Conservation (phyloP, 495 filamentous ascomycete genomes). For the Aspergillus ellipticus region DNA sequence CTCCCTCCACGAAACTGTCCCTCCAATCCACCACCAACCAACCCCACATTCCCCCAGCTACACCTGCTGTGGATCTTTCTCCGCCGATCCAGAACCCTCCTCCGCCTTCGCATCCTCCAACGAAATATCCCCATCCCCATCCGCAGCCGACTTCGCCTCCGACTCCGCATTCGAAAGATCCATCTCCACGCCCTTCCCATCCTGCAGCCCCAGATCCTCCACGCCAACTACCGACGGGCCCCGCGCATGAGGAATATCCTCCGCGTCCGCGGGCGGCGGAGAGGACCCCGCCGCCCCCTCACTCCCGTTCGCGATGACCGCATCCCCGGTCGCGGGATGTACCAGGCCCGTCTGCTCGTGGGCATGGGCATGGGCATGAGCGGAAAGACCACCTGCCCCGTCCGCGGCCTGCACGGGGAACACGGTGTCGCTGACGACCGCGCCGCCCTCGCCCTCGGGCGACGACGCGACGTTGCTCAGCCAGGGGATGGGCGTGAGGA, state of each 20-base stretch:
- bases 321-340: too few relatives aligned
- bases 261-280: slow-evolving; percentile 28
- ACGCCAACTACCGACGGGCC: slow-evolving; percentile 80
- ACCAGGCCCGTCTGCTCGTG: too few relatives aligned
- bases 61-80: slow-evolving; percentile 3
- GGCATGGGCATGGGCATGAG: too few relatives aligned
- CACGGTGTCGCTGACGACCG: not conserved
- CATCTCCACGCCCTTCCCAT: slow-evolving; percentile 46
- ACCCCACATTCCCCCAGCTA: not conserved
- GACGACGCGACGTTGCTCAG: slow-evolving; percentile 46
- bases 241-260: slow-evolving; percentile 72
- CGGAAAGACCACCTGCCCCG: too few relatives aligned
- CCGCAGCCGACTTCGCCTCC: slow-evolving; percentile 10
- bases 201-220: slow-evolving; percentile 82
- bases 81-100: slow-evolving; percentile 3
- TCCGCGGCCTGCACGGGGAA: not conserved
- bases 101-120: slow-evolving; percentile 30
- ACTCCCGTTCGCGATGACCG: slow-evolving; percentile 27
- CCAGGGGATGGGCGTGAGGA: slow-evolving; percentile 95
- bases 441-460: slow-evolving; percentile 21
- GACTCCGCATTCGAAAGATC: slow-evolving; percentile 21
- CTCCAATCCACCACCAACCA: too few relatives aligned
- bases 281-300: slow-evolving; percentile 23
- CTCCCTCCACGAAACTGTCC: too few relatives aligned
- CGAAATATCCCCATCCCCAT: slow-evolving; percentile 43